These are phyloP conservation scores for Pythium brachiatum DNA, from an alignment of 352 stramenopile genomes.

Conservation along the genomic window DNA sequence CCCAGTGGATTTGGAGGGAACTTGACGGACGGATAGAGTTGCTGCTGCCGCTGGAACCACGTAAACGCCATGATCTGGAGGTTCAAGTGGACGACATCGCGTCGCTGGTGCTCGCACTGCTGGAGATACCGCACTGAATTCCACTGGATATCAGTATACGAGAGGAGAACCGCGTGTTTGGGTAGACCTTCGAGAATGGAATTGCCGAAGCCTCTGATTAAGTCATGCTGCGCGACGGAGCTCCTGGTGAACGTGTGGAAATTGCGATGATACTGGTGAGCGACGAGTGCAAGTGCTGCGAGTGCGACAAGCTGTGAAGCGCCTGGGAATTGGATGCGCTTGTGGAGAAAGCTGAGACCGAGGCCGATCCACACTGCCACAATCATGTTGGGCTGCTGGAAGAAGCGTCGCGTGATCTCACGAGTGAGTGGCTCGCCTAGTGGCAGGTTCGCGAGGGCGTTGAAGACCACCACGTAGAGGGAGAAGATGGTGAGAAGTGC, in stretches of 20 bases:
- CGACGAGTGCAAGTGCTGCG: background rate
- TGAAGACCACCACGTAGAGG: constrained; percentile 90
- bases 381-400: constrained; percentile 90
- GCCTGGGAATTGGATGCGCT: background rate
- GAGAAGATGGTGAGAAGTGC: constrained; percentile 48
- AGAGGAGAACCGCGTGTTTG: constrained; percentile 50
- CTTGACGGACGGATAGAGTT: constrained; percentile 31
- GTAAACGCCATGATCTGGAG: constrained; percentile 83
- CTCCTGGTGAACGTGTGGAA: background rate
- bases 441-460: constrained; percentile 91
- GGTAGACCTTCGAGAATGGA: constrained; percentile 48
- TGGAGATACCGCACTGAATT: constrained; percentile 72
- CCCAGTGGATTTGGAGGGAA: constrained; percentile 37
- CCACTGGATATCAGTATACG: constrained; percentile 84
- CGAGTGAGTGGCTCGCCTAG: constrained; percentile 82
- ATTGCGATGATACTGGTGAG: constrained; percentile 6
- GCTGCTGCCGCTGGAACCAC: constrained; percentile 65
- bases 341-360: constrained; percentile 31
- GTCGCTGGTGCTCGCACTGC: constrained; percentile 45
- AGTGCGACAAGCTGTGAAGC: background rate
- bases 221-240: constrained; percentile 17
- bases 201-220: constrained; percentile 37
- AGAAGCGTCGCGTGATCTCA: constrained; percentile 88
- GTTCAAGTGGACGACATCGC: constrained; percentile 66
- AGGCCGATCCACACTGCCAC: constrained; percentile 78